phyloP scores from a whole-genome alignment of 352 stramenopile species.

The Pythium apleroticum region DNA sequence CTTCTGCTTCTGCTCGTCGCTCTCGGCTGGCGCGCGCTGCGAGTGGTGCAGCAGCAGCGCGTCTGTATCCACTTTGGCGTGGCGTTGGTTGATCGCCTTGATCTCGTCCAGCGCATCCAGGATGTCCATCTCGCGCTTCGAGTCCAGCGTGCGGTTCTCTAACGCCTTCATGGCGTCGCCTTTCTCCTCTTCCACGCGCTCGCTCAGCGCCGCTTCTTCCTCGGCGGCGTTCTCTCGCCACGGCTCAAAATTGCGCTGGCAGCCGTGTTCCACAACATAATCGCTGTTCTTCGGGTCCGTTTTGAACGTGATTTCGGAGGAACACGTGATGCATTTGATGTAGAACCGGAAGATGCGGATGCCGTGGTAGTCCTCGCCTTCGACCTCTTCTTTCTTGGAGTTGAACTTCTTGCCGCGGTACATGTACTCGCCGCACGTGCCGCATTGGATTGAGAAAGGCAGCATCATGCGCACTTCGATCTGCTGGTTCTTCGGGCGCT shows the following conservation, averaged over 20 bases:
- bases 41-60: conserved; percentile 62
- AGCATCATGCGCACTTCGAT: conserved; percentile 99
- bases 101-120: conserved; percentile 99
- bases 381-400: conserved; percentile 96
- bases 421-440: conserved; percentile 97
- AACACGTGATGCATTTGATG: conserved; percentile 97
- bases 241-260: conserved; percentile 96
- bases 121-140: conserved; percentile 99
- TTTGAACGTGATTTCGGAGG: conserved; percentile 95
- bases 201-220: conserved; percentile 62
- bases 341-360: conserved; percentile 98
- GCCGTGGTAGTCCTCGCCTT: conserved; percentile 95
- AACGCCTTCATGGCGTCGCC: conserved; percentile 97
- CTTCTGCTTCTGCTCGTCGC: conserved; percentile 43
- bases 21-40: conserved; percentile 23
- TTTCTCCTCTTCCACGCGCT: conserved; percentile 92
- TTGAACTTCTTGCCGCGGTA: conserved; percentile 99
- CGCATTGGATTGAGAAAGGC: conserved; percentile 98
- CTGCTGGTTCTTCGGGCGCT: conserved; percentile 95
- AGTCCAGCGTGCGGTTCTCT: conserved; percentile 98
- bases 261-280: conserved; percentile 97
- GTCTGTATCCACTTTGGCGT: conserved; percentile 90
- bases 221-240: conserved; percentile 91
- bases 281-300: conserved; percentile 98
- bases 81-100: conserved; percentile 95